Base-by-base conservation (phyloP, 2,329 filamentous ascomycete genomes). In the Ophiocordyceps australis region DNA sequence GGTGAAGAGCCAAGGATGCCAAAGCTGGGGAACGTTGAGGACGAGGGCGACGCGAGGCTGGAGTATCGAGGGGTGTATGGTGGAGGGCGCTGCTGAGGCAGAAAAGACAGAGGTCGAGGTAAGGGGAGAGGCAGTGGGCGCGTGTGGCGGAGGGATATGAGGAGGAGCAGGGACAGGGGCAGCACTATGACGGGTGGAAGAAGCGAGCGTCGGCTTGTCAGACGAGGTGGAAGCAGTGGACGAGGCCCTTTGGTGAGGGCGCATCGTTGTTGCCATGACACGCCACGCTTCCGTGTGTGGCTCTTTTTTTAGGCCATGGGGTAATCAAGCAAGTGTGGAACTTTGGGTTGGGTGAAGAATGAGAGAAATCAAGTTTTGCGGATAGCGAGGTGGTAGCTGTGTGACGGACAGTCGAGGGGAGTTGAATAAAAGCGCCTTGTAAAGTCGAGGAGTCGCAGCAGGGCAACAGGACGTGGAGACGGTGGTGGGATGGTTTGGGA, bases 21-120 rank as follows among this genome's bases (percentile, higher is more conserved):
- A 86, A 33, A 60, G 61, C 33, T 61, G 60, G 28, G 75, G 71
- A 11, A 89, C 68, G 26, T 79, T 78, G 24, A 86, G 62, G 17
- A 81, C 65, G 38, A 83, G 76, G 34, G 79, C 79, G 29, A 86
- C 70, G 29, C 78, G 76, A 9, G 79, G 79, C 41, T 83, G 77
- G 22, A 82, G 59, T 27, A 74, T 54, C 11, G 64, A 50, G 14
- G 46, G 42, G 17, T 41, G 42, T 10, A 43, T 36, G 26, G 36
- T 21, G 8, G 31, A 16, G 11, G 34, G 17, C 15, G 23, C 4
- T 28, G 28, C 10, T 24, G 15, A 19, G 32, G 24, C 14, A 28
- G 17, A 12, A 20, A 22, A 20, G 10, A 15, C 22, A 14, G 30
- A n/a, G 11, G 24, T n/a, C 9, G 24, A 5, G 12, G 19, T 17